A percentile compares a stretch with the other conserved stretches of the same genome.
Conservation (phyloP, 306 rosid species). For the Cercis canadensis region DNA sequence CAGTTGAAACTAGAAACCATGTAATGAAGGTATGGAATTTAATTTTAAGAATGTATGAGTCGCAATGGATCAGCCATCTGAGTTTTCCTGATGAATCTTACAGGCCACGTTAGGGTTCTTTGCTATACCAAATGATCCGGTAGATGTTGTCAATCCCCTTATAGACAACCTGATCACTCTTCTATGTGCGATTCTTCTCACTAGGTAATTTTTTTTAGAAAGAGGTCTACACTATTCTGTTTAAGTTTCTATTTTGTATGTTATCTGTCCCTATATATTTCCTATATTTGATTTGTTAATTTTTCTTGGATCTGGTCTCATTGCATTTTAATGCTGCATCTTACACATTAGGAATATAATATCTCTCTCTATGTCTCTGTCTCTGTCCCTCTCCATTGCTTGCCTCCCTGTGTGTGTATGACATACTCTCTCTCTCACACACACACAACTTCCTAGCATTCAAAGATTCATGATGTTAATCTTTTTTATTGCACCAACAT, state of each 20-base stretch:
- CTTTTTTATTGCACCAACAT: background rate
- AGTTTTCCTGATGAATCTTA: conserved; percentile 45
- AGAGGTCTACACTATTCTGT: conserved; percentile 24
- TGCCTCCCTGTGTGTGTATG: background rate
- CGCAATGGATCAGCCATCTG: conserved; percentile 21
- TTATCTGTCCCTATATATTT: conserved; percentile 27
- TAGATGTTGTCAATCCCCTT: conserved; percentile 76
- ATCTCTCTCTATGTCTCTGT: background rate
- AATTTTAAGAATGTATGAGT: conserved; percentile 23
- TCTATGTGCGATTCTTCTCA: conserved; percentile 93
- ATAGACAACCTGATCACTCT: conserved; percentile 91
- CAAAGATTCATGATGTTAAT: background rate
- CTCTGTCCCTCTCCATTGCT: background rate
- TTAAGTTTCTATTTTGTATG: conserved; percentile 17
- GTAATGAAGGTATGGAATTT: conserved; percentile 77
- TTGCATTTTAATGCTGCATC: background rate
- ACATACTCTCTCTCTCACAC: background rate
- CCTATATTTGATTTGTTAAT: conserved; percentile 9
- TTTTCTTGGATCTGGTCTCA: conserved; percentile 19
- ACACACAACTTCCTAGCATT: background rate
- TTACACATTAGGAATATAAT: conserved; percentile 8
- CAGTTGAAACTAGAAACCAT: conserved; percentile 89
- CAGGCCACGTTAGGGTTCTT: conserved; percentile 99
- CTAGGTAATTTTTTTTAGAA: conserved; percentile 60
- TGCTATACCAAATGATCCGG: conserved; percentile 92